Evolutionary conservation across 192 early-diverging fungal genomes (phyloP).

Genomic region (Dissophora ornata): DNA sequence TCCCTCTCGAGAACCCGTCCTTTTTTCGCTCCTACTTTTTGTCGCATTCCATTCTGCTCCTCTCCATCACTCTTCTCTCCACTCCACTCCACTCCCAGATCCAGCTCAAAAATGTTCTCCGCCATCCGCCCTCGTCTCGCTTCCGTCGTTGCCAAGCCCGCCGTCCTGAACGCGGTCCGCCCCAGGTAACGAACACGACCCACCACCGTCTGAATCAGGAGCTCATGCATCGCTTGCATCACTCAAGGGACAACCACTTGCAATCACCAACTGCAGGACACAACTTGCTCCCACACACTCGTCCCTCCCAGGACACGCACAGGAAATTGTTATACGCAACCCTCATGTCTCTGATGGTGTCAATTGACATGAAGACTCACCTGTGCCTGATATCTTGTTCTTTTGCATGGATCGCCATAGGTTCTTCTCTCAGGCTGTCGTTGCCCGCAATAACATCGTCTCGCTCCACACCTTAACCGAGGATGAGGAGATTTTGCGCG

Average conservation of each 20-base stretch:
- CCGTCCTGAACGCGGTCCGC: slow-evolving; percentile 37
- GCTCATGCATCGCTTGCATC: not conserved
- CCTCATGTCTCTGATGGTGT: too few species aligned
- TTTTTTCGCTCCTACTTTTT: not conserved
- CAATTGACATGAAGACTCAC: too few species aligned
- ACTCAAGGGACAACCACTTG: too few species aligned
- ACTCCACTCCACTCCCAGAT: slow-evolving; percentile 6
- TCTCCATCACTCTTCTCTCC: slow-evolving; percentile 2
- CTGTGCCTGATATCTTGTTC: too few species aligned
- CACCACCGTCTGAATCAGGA: not conserved
- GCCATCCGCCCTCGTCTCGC: slow-evolving; percentile 45
- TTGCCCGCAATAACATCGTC: slow-evolving; percentile 55
- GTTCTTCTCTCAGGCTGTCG: slow-evolving; percentile 61
- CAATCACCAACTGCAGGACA: not conserved
- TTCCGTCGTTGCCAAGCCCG: slow-evolving; percentile 40
- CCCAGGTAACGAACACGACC: slow-evolving; percentile 31
- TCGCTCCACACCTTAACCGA: slow-evolving; percentile 89
- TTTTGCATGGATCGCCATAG: too few species aligned
- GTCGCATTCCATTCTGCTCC: not conserved
- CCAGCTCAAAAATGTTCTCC: slow-evolving; percentile 35
- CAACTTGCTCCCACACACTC: not conserved
- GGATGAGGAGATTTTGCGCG: slow-evolving; percentile 87
- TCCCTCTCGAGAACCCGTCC: not conserved
- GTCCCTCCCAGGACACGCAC: too few species aligned
- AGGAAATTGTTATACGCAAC: too few species aligned